These are phyloP conservation scores for Starmerella bombi DNA, from an alignment of 805 yeast genomes.

Conservation along the genomic window DNA sequence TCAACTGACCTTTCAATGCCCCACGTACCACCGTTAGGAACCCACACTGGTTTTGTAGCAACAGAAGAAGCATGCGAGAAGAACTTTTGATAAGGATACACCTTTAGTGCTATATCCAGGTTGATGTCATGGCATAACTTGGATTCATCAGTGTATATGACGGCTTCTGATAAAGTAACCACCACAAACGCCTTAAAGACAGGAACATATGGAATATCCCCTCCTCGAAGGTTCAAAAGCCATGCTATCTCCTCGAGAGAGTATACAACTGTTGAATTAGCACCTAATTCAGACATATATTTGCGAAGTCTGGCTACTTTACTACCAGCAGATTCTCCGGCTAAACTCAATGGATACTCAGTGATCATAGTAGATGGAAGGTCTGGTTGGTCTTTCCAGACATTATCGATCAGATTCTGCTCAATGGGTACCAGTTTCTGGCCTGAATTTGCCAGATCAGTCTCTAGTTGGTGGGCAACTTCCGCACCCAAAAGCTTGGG, in stretches of 20 bases:
- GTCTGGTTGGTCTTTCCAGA: conserved; percentile 65
- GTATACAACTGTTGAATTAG: conserved; percentile 40
- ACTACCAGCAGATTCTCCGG: conserved; percentile 50
- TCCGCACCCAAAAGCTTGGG: conserved; percentile 46
- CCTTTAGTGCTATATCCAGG: neutral
- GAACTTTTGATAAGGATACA: conserved; percentile 7
- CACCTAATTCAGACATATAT: conserved; percentile 22
- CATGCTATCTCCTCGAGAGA: conserved; percentile 84
- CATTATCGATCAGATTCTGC: conserved; percentile 56
- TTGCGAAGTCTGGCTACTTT: conserved; percentile 39
- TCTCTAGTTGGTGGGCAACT: conserved; percentile 27
- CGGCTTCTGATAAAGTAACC: conserved; percentile 31
- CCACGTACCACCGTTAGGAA: conserved; percentile 56
- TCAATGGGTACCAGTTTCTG: conserved; percentile 39
- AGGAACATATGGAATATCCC: conserved; percentile 74
- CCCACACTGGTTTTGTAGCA: conserved; percentile 27
- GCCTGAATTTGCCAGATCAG: conserved; percentile 22
- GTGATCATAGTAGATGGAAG: conserved; percentile 40
- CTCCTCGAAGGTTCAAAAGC: conserved; percentile 73
- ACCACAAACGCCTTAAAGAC: conserved; percentile 65
- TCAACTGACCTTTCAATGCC: conserved; percentile 41
- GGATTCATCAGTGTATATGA: conserved; percentile 39
- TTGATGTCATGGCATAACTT: neutral
- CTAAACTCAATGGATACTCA: conserved; percentile 38
- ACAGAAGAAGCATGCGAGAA: neutral